Evolutionary conservation across 352 stramenopile genomes (phyloP).

Genomic region (Pythium myriotylum): DNA sequence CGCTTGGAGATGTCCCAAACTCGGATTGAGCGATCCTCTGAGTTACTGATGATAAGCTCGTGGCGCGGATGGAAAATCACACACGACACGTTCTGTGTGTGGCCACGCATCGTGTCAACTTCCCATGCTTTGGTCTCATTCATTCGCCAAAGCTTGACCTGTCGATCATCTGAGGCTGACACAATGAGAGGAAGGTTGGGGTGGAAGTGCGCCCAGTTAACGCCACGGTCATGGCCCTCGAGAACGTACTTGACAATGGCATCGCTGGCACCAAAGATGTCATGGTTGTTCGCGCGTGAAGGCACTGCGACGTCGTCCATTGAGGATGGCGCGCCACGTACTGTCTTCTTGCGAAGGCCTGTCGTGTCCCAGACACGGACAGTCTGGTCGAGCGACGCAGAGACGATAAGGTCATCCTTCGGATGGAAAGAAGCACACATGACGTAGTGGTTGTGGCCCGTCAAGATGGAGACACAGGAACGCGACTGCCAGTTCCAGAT

Average conservation of each 20-base stretch:
- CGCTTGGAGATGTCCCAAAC: slow-evolving; percentile 99
- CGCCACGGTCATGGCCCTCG: slow-evolving; percentile 98
- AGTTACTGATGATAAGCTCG: slow-evolving; percentile 99
- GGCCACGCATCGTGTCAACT: slow-evolving; percentile 99
- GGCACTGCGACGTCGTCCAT: slow-evolving; percentile 72
- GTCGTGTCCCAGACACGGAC: slow-evolving; percentile 99
- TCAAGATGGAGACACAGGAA: slow-evolving; percentile 99
- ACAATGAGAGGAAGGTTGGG: slow-evolving; percentile 98
- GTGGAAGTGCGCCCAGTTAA: slow-evolving; percentile 99
- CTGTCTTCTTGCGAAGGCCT: slow-evolving; percentile 98
- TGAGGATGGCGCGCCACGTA: slow-evolving; percentile 86
- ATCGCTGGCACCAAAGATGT: slow-evolving; percentile 99
- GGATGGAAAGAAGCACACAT: slow-evolving; percentile 99
- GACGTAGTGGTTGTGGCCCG: slow-evolving; percentile 99
- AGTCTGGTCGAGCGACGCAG: slow-evolving; percentile 98
- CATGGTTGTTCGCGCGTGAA: slow-evolving; percentile 76
- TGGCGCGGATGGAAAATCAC: slow-evolving; percentile 99
- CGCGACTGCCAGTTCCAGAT: slow-evolving; percentile 99
- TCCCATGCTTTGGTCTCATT: slow-evolving; percentile 99
- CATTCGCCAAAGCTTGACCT: slow-evolving; percentile 99
- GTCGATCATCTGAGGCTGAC: slow-evolving; percentile 98
- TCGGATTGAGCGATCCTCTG: slow-evolving; percentile 98
- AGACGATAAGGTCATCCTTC: slow-evolving; percentile 99
- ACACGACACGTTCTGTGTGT: slow-evolving; percentile 99
- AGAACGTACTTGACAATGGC: slow-evolving; percentile 99